phyloP scores from a whole-genome alignment of 352 stramenopile species.

The Globisporangium rhizosaccharum region DNA sequence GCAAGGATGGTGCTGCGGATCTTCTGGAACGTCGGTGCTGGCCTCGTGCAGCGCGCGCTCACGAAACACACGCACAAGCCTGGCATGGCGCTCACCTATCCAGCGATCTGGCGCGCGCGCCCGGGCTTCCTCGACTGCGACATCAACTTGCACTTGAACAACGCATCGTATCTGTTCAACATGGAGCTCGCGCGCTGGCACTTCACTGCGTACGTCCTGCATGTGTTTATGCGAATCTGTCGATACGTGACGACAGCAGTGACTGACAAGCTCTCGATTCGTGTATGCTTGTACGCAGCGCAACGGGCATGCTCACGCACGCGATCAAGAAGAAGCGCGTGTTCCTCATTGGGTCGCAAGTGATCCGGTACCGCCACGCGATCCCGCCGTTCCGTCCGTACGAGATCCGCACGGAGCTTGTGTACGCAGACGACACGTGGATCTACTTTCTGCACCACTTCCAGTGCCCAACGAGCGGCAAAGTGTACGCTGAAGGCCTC shows the following conservation, averaged over 20 bases:
- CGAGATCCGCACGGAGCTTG: constrained; percentile 49
- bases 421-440: constrained; percentile 55
- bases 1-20: constrained; percentile 53
- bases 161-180: constrained; percentile 74
- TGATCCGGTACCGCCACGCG: constrained; percentile 54
- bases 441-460: constrained; percentile 64
- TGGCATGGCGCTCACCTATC: constrained; percentile 58
- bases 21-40: constrained; percentile 65
- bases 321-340: constrained; percentile 58
- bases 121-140: constrained; percentile 73
- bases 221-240: not conserved
- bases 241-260: not conserved
- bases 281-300: constrained; percentile 14
- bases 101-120: constrained; percentile 61
- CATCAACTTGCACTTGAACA: constrained; percentile 86
- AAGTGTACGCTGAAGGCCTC: constrained; percentile 49
- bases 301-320: constrained; percentile 44
- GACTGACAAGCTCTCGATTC: not conserved
- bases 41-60: constrained; percentile 44
- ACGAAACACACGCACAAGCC: constrained; percentile 43
- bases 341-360: constrained; percentile 57
- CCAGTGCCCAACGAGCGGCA: constrained; percentile 40
- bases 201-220: constrained; percentile 47
- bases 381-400: constrained; percentile 54
- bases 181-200: constrained; percentile 87